Evolutionary conservation across 2,329 filamentous ascomycete species (phyloP).

Genomic region (Pseudophaeomoniella oleicola): DNA sequence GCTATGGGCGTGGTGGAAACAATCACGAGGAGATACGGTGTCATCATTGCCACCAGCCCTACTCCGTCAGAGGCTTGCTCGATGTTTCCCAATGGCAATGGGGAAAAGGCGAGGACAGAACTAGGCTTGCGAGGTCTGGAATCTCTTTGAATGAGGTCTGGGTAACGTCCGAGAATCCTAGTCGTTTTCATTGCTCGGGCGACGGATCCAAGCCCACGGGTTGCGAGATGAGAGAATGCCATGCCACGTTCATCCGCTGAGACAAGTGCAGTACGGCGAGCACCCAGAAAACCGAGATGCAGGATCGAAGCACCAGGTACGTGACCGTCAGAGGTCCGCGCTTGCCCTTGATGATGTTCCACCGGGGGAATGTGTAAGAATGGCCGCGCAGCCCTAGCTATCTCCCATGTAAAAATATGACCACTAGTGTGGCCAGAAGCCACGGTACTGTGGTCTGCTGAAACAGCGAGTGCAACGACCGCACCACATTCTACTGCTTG

Average conservation of each 20-base stretch:
- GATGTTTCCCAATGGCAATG: constrained; percentile 84
- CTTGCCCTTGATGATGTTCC: constrained; percentile 48
- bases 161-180: constrained; percentile 82
- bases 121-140: constrained; percentile 73
- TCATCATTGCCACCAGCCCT: constrained; percentile 87
- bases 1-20: constrained; percentile 94
- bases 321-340: constrained; percentile 67
- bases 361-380: constrained; percentile 79
- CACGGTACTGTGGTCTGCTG: constrained; percentile 84
- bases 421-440: constrained; percentile 82
- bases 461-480: constrained; percentile 75
- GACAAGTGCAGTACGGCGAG: constrained; percentile 81
- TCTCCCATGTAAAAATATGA: constrained; percentile 94
- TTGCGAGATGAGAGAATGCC: constrained; percentile 95
- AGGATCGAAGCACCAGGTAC: constrained; percentile 62
- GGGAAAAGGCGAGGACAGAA: constrained; percentile 81
- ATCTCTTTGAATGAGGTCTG: constrained; percentile 46
- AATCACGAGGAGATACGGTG: constrained; percentile 87
- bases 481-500: constrained; percentile 87
- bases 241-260: constrained; percentile 91
- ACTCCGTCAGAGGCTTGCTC: constrained; percentile 76
- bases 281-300: constrained; percentile 90
- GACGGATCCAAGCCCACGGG: constrained; percentile 73
- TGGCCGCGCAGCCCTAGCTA: constrained; percentile 62
- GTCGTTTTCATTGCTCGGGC: constrained; percentile 78